Base-by-base conservation (phyloP, 2,329 filamentous ascomycete genomes). In the Microdochium paspali region DNA sequence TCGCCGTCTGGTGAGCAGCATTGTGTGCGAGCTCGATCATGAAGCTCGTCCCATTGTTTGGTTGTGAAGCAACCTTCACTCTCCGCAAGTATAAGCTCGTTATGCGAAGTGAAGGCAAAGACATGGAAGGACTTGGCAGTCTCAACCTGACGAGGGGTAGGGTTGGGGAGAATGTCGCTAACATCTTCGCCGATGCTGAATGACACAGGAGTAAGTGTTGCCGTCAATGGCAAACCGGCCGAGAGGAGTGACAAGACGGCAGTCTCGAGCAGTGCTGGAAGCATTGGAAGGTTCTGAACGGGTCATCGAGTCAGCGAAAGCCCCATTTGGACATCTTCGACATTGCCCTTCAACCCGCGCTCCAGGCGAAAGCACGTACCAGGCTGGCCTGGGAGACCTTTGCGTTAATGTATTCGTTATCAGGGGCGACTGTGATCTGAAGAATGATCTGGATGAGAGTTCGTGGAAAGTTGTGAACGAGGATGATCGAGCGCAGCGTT, bases 221-320 rank as follows among this genome's bases (percentile, higher is more conserved):
- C 80, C 42, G 82, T 82, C 59, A 97, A 74, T 12, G 91, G 90
- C 28, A 96, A 77, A 1, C 86, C 84, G 24, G 87, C 89, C 40
- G 90, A 89, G 30, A 97, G 72, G 15, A 97, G 77, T 21, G 87
- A 82, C 32, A 93, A 70, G 31, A 90, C 71, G 4, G 87, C 77
- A 1, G 90, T 84, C 64, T 96, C 89, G 25, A 96, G 69, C 52
- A 96, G 75, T 28, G 87, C 80, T 23, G 93, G 88, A 47, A 98
- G 79, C 43, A 95, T 73, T 44, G 84, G 74, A 39, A 96, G 76
- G 61, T 88, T 87, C 84, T 91, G 54, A 40, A 18, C 5, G 35
- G 23, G 18, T 9, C 12, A 5, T 5, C 6, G 13, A 5, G 35
- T 40, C 35, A 40, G 35, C 35, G 20, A 20, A 40, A 28, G 7